Percentiles rank a stretch among this genome's conserved stretches.
phyloP scores from a whole-genome alignment of 192 early-diverging fungal genomes.

The Entomortierella parvispora region DNA sequence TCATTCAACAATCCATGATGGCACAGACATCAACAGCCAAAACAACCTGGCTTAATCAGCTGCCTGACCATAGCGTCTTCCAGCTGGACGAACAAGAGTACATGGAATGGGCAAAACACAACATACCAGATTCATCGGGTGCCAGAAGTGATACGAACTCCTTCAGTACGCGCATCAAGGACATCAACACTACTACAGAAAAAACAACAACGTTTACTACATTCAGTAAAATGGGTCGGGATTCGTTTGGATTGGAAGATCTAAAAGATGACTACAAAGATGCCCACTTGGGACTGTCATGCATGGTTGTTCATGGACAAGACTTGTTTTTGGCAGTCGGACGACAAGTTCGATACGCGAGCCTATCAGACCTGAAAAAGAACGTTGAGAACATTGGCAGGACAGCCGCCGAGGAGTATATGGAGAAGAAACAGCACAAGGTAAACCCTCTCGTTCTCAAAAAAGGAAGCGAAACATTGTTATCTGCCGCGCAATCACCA shows the following conservation, averaged over 20 bases:
- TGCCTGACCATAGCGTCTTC: conserved; percentile 45
- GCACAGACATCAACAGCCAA: too few species aligned
- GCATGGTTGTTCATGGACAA: conserved; percentile 60
- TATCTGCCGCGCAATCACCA: conserved; percentile 7
- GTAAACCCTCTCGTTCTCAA: conserved; percentile 20
- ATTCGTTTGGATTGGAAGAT: conserved; percentile 33
- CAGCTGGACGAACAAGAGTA: conserved; percentile 49
- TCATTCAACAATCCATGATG: too few species aligned
- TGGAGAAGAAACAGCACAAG: conserved; percentile 46
- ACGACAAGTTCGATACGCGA: conserved; percentile 65
- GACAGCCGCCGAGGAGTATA: too few species aligned
- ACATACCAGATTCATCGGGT: background rate
- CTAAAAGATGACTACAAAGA: conserved; percentile 31
- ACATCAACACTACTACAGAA: background rate
- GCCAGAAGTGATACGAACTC: background rate
- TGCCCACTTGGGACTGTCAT: conserved; percentile 32
- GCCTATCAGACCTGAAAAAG: conserved; percentile 69
- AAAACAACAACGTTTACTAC: background rate
- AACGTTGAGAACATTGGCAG: conserved; percentile 54
- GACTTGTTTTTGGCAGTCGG: conserved; percentile 72
- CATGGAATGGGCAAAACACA: conserved; percentile 34
- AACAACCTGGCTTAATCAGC: conserved; percentile 47
- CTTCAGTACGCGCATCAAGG: background rate
- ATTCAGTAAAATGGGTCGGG: background rate
- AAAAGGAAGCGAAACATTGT: background rate